Evolutionary conservation across 208 protist genomes (phyloP).

Genomic region (Tetramitus jugosus): DNA sequence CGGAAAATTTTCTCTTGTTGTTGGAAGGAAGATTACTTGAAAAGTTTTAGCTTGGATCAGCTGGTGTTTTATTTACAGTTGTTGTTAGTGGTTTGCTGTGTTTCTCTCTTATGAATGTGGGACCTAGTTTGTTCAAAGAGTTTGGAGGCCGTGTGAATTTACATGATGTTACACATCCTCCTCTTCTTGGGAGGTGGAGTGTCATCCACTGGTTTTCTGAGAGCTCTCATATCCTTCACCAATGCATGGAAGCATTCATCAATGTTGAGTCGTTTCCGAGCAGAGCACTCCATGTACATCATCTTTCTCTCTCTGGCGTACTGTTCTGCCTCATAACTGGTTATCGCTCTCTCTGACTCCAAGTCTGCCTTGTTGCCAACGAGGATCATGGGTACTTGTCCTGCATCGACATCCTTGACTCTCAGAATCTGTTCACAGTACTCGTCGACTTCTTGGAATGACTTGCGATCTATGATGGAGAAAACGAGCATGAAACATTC

Average conservation of each 20-base stretch:
- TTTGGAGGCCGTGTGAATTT: too few relatives aligned
- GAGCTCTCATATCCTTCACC: too few relatives aligned
- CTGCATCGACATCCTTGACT: conserved; percentile 32
- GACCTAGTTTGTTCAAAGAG: too few relatives aligned
- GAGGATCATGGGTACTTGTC: not conserved
- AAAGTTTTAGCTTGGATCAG: too few relatives aligned
- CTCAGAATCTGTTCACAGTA: conserved; percentile 41
- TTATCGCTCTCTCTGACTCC: not conserved
- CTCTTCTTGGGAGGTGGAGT: too few relatives aligned
- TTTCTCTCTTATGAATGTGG: too few relatives aligned
- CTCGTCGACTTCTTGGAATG: conserved; percentile 45
- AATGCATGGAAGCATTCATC: not conserved
- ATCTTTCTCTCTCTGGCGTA: not conserved
- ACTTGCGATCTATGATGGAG: conserved; percentile 33
- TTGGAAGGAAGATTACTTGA: too few relatives aligned
- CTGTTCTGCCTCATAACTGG: not conserved
- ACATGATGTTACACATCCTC: too few relatives aligned
- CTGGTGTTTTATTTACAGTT: too few relatives aligned
- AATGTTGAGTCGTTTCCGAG: not conserved
- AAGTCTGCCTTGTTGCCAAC: not conserved
- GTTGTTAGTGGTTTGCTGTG: too few relatives aligned
- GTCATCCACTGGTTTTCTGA: too few relatives aligned
- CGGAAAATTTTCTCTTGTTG: too few relatives aligned
- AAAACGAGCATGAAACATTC: conserved; percentile 53
- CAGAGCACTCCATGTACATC: not conserved